Base-by-base conservation (phyloP, 768 basidiomycete genomes). In the Lepiota venenata region DNA sequence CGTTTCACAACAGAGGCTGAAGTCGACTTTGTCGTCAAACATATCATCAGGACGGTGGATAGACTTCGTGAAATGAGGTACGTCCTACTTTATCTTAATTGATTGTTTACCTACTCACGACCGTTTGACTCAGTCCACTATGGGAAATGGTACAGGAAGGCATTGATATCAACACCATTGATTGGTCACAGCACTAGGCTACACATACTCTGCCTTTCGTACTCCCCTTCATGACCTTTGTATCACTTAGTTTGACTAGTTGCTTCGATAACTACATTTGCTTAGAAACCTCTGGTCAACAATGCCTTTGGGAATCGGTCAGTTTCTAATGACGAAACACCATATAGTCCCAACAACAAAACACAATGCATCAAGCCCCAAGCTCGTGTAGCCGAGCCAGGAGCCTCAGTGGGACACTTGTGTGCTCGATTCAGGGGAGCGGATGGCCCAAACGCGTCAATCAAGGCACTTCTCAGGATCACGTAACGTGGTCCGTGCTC, bases 101-200 rank as follows among this genome's bases (percentile, higher is more conserved):
- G 46, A 18, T 54, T 10, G 15, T 37, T 52, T n/a, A 44, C 29
- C 51, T n/a, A 44, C 29, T 58, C 50, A 47, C 56, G 58, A 53
- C 62, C 21, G 18, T 35, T 47, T 16, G 40, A 48, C 47, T 1
- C 58, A 92, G 93, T 65, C 97, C 97, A 32, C 72, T 99, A 50
- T 99, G 96, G 96, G 97, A 99, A 74, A 98, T 99, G 95, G 95
- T 98, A 14, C 93, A 97, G 72, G 97, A 98, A 67, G 96, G 96
- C 40, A 95, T 98, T 56, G 97, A 99, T 69, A 82, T 98, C 61
- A 93, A 85, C 66, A 79, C 88, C 15, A 99, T 98, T 67, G 82
- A 98, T 71, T 98, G 95, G 95, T 88, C 91, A 43, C 90, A 85
- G 90, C 85, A 90, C 57, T 91, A 82, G 66, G 80, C 18, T n/a